Evolutionary conservation across 495 filamentous ascomycete genomes (phyloP), one percentile per base, ranked within the genome.

Genomic region (Pseudevernia furfuracea): DNA sequence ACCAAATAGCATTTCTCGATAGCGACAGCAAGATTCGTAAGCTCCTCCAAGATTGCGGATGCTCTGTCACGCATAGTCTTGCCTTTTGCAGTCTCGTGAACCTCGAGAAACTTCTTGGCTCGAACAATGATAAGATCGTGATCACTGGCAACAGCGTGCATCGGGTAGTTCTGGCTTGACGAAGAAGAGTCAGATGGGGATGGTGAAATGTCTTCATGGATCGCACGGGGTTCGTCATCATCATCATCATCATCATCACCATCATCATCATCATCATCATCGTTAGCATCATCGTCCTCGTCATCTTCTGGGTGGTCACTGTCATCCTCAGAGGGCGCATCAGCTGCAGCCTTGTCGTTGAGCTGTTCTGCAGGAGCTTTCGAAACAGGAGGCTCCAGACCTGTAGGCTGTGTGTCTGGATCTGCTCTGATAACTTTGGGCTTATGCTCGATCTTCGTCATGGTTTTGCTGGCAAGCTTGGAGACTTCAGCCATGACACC

Each of bases 401-500:
- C 64, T 67, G 71, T 17, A 69, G 37, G 30, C 23, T 44, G 44
- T 32, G 55, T 44, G 6, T 60, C 58, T 11, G 44, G n/a, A 44
- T 58, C 44, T 59, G 48, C 23, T 28, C 58, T 55, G 17, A 49
- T 58, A 21, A 61, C 44, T 28, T 39, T 66, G 39, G 71, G 63
- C 48, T 75, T 76, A 17, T 59, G 46, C 46, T 70, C 65, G 28
- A 72, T 67, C 10, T 68, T 69, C n/a, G 81, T 81, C 15, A 81
- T 72, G 17, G 77, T 73, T 9, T 76, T 75, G 63, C 81, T 77
- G 0, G 91, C 84, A 34, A 97, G 77, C 72, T 94, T 95, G 48
- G 82, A 74, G 59, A 97, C 92, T 73, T 97, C 95, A 0, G 89
- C 81, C 68, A 99, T 92, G 25, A 99, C 94, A 46, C 95, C 95